Base-by-base conservation (phyloP, 1,139 yeast species). In the Lodderomyces elongisporus region DNA sequence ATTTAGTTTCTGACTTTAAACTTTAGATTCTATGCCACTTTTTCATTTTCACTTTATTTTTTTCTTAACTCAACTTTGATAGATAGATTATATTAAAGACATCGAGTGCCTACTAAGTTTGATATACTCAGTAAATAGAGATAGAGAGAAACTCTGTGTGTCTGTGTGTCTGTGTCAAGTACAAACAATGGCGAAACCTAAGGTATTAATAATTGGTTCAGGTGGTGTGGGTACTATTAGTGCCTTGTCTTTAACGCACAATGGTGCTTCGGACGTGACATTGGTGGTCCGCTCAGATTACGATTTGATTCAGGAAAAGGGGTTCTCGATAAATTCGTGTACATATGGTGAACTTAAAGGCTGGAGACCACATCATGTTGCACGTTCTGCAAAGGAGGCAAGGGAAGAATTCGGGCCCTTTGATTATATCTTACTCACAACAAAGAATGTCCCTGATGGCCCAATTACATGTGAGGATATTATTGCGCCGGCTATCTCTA, bases 391-490 rank as follows among this genome's bases (percentile, higher is more conserved):
- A 1, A 60, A 57, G 2, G 77, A 71, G 24, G 83, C 81, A 1
- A 48, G 41, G 12, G 41, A 41, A 23, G 42, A 48, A 22, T 48
- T 47, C 36, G 76, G 79, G 0, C 76, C 74, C 1, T 84, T 72
- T 48, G 94, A 84, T 47, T 85, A 66, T 48, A 65, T 83, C 16
- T 64, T 84, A 4, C 70, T 84, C 24, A 68, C 87, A 30, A 80
- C 87, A 29, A 85, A 85, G 51, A 82, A 80, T 46, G 66, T 82
- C 18, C 94, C 94, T 4, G 94, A 84, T 49, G 66, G 66, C 0
- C 43, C 52, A 5, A 57, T 76, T 3, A 63, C 68, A 35, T 66
- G 81, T 34, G 85, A 78, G 45, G 76, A 79, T 16, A 58, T 82
- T 30, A 68, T 81, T 37, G 64, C 54, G 17, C 77, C 81, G 2